Evolutionary conservation across 306 rosid species (phyloP), one percentile per base, ranked within the genome.

Genomic region (Mimosa pudica): DNA sequence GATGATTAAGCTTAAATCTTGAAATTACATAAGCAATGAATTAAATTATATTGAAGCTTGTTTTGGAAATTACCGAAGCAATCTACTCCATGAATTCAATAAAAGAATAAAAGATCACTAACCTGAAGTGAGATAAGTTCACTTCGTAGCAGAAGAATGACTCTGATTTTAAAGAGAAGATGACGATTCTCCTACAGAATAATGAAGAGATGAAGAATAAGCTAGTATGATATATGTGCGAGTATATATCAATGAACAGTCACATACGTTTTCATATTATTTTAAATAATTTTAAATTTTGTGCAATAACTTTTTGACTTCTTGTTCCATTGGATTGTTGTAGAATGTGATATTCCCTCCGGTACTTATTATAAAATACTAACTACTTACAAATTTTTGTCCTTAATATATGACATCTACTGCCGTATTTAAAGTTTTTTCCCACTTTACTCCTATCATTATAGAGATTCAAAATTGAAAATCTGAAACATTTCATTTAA

Each of bases 51-150:
- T 10, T 30, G 67, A 62, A 62, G 41, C 36, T 51, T 12, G 18
- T 10, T 54, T 16, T 8, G n/a, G 58, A 32, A 16, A 66, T 51
- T 51, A 51, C 13, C 33, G 18, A 8, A 33, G 64, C 12, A 76
- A 32, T 41, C 41, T 8, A 4, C 4, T 2, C 14, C 61, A 35
- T 24, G 57, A 51, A 55, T 46, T 38, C 11, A 69, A 42, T 78
- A 77, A 42, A 78, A 51, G 61, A 75, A 66, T 4, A 0, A 7
- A 14, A 69, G 44, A 16, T 58, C 60, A 67, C 85, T 47, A 51
- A 85, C 84, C 86, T 84, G 64, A 58, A 58, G 18, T 77, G 64
- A 74, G 62, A 55, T 6, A 3, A 16, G 77, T 76, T 76, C 77
- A 68, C 64, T 54, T 73, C 35, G 47, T 77, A 75, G 80, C 68